These are phyloP conservation scores for Solanum bulbocastanum DNA, from an alignment of 257 asterid species.

Conservation along the genomic window DNA sequence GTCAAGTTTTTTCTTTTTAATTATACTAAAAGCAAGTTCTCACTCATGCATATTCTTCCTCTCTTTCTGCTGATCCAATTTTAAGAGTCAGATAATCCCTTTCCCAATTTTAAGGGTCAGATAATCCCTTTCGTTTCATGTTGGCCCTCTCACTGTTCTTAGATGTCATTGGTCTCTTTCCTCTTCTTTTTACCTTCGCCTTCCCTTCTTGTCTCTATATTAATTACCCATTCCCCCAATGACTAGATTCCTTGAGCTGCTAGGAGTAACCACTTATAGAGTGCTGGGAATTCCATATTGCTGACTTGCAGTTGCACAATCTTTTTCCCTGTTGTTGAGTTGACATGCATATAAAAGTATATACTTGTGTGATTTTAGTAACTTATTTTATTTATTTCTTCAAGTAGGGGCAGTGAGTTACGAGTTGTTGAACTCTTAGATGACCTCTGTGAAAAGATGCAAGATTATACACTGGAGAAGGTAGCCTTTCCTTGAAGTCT, in stretches of 20 bases:
- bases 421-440: conserved; percentile 89
- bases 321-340: not conserved
- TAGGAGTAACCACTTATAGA: not conserved
- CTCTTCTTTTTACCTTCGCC: not conserved
- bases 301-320: not conserved
- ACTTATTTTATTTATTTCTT: not conserved
- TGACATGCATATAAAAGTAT: not conserved
- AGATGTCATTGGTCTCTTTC: not conserved
- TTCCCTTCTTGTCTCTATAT: not conserved
- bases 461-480: conserved; percentile 95
- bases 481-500: conserved; percentile 19
- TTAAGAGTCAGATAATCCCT: not conserved
- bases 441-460: conserved; percentile 94
- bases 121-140: not conserved
- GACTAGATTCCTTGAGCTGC: not conserved
- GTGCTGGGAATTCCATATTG: not conserved
- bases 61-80: not conserved
- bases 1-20: not conserved
- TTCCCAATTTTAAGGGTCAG: not conserved
- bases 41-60: not conserved
- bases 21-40: not conserved
- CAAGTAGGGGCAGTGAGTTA: conserved; percentile 70
- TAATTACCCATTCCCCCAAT: not conserved
- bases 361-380: not conserved
- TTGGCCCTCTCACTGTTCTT: not conserved